Conservation (phyloP, 2,329 filamentous ascomycete species). For the Uncinocarpus reesii region DNA sequence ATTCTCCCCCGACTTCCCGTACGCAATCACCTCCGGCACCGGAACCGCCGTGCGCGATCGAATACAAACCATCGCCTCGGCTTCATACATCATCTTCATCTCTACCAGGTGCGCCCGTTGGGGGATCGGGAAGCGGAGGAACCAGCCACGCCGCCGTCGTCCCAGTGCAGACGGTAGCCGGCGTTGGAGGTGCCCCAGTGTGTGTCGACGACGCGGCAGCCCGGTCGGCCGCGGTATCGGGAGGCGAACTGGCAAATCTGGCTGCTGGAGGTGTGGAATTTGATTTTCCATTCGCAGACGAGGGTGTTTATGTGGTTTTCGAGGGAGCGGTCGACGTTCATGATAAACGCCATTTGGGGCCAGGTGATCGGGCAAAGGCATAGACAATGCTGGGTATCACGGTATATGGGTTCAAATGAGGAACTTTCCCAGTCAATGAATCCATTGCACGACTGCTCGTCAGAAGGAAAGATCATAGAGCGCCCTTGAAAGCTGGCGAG, state of each 20-base stretch:
- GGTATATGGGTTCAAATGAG: no score
- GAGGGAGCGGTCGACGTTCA: neutral
- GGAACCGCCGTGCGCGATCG: slow-evolving; percentile 1
- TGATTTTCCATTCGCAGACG: no score
- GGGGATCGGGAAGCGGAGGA: slow-evolving; percentile 10
- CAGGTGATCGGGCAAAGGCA: no score
- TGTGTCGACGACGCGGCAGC: neutral
- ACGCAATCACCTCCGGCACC: slow-evolving; percentile 6
- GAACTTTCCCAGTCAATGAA: no score
- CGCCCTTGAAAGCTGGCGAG: no score
- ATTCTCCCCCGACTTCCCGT: neutral
- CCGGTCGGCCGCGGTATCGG: neutral
- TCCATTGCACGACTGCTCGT: no score
- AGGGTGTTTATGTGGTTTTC: neutral
- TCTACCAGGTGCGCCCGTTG: neutral
- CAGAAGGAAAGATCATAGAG: no score
- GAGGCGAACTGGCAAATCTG: neutral
- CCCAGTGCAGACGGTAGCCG: slow-evolving; percentile 2
- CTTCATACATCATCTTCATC: slow-evolving; percentile 2
- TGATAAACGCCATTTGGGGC: no score
- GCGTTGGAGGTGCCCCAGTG: slow-evolving; percentile 5
- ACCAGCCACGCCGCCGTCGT: slow-evolving; percentile 3
- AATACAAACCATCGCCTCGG: neutral
- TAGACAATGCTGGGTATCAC: no score
- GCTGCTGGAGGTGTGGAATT: neutral